phyloP scores from a whole-genome alignment of 495 filamentous ascomycete species.

The Articulospora tetracladia region DNA sequence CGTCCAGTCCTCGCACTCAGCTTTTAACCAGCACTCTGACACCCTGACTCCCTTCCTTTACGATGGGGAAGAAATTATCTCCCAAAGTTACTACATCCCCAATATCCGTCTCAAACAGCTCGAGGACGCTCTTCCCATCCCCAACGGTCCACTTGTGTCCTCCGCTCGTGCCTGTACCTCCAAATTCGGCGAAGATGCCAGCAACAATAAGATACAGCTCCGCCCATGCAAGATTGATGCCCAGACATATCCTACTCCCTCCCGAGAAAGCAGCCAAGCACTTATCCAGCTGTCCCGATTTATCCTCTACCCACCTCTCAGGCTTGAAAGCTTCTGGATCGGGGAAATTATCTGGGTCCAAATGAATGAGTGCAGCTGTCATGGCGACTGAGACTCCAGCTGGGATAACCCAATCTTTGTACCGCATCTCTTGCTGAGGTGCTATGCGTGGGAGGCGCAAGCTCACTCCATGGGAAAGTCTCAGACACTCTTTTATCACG shows the following conservation, averaged over 20 bases:
- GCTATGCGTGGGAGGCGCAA: conserved; percentile 30
- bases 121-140: neutral
- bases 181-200: conserved; percentile 28
- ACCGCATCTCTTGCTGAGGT: conserved; percentile 1
- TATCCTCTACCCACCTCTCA: conserved; percentile 42
- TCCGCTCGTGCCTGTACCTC: neutral
- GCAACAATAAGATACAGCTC: conserved; percentile 35
- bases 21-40: conserved; percentile 6
- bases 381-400: conserved; percentile 41
- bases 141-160: neutral
- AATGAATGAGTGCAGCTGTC: conserved; percentile 43
- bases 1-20: too few species aligned
- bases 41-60: conserved; percentile 6
- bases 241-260: conserved; percentile 46
- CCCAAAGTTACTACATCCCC: conserved; percentile 3
- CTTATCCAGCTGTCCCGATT: conserved; percentile 27
- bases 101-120: conserved; percentile 12
- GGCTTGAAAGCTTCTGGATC: conserved; percentile 42
- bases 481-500: conserved; percentile 39
- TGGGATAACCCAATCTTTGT: conserved; percentile 28
- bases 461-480: conserved; percentile 39
- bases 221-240: conserved; percentile 45
- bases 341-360: conserved; percentile 41
- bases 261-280: conserved; percentile 45
- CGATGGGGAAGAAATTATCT: conserved; percentile 9